phyloP scores from a whole-genome alignment of 345 rosid species.

The Raphanus raphanistrum region DNA sequence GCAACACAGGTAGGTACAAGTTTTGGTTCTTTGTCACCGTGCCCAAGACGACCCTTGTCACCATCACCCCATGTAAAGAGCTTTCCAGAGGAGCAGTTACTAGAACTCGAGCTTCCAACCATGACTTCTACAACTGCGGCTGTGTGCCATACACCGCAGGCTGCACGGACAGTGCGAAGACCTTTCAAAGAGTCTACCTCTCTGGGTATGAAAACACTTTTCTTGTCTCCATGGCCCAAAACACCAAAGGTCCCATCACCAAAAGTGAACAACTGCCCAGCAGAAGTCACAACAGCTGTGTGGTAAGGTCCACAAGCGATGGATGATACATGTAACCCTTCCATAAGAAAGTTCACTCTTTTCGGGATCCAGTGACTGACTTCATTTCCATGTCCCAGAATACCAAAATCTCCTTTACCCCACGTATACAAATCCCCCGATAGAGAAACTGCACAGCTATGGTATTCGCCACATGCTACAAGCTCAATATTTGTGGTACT shows the following conservation, averaged over 20 bases:
- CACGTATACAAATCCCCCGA: slow-evolving; percentile 68
- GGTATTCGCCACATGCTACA: slow-evolving; percentile 73
- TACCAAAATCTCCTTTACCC: slow-evolving; percentile 70
- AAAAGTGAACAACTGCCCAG: slow-evolving; percentile 73
- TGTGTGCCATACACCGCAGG: slow-evolving; percentile 87
- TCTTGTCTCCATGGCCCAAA: slow-evolving; percentile 71
- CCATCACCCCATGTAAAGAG: slow-evolving; percentile 99
- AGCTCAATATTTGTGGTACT: slow-evolving; percentile 47
- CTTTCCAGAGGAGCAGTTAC: slow-evolving; percentile 94
- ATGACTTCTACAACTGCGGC: slow-evolving; percentile 97
- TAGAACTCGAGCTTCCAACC: slow-evolving; percentile 92
- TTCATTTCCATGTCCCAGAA: slow-evolving; percentile 60
- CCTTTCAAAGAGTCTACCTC: slow-evolving; percentile 68
- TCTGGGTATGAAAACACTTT: slow-evolving; percentile 54
- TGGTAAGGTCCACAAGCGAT: slow-evolving; percentile 83
- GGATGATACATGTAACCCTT: slow-evolving; percentile 64
- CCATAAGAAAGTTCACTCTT: slow-evolving; percentile 55
- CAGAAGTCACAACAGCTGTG: slow-evolving; percentile 64
- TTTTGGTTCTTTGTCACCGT: slow-evolving; percentile 93
- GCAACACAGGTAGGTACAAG: slow-evolving; percentile 97
- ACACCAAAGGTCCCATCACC: slow-evolving; percentile 87
- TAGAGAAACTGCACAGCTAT: slow-evolving; percentile 68
- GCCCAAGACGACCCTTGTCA: slow-evolving; percentile 96
- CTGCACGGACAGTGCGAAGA: slow-evolving; percentile 56
- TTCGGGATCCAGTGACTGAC: slow-evolving; percentile 63